Evolutionary conservation across 2,329 filamentous ascomycete species (phyloP).

Genomic region (Furcasterigmium sp.): DNA sequence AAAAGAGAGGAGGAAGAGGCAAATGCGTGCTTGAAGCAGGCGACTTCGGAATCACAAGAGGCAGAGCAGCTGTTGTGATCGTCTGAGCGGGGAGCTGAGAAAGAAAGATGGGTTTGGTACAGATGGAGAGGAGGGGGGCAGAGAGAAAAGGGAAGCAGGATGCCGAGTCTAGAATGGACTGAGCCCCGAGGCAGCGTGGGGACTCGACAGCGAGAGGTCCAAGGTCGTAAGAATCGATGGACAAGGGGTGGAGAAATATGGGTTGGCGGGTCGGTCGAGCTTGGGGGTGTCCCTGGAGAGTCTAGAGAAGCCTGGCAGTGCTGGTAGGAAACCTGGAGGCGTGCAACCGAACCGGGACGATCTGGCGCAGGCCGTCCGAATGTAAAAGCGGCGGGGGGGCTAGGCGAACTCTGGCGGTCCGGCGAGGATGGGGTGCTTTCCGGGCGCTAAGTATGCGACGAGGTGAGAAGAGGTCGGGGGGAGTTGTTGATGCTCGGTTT

Average conservation of each 20-base stretch:
- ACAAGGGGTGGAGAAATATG: constrained; percentile 2
- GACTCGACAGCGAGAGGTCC: constrained; percentile 1
- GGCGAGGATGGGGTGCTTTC: too few species aligned
- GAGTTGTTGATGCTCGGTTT: too few species aligned
- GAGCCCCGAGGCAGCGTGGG: constrained; percentile 3
- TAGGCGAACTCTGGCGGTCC: not conserved
- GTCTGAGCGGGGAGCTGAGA: constrained; percentile 1
- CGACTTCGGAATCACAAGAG: not conserved
- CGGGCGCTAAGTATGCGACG: too few species aligned
- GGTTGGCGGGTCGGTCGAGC: not conserved
- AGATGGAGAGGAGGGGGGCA: not conserved
- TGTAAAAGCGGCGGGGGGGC: not conserved
- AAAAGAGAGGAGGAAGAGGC: not conserved
- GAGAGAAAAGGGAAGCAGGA: not conserved
- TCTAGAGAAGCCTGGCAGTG: not conserved
- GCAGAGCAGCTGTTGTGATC: not conserved
- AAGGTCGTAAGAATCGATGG: constrained; percentile 1
- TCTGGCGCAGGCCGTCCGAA: too few species aligned
- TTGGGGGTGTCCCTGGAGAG: constrained; percentile 1
- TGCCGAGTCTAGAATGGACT: constrained; percentile 4
- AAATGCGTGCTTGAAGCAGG: not conserved
- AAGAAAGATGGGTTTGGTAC: constrained; percentile 2
- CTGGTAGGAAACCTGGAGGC: too few species aligned
- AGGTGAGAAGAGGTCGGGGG: too few species aligned
- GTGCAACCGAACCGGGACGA: too few species aligned